A percentile compares a stretch with the other conserved stretches of the same genome.
Conservation (phyloP, 768 basidiomycete genomes). For the Auriscalpium vulgare region DNA sequence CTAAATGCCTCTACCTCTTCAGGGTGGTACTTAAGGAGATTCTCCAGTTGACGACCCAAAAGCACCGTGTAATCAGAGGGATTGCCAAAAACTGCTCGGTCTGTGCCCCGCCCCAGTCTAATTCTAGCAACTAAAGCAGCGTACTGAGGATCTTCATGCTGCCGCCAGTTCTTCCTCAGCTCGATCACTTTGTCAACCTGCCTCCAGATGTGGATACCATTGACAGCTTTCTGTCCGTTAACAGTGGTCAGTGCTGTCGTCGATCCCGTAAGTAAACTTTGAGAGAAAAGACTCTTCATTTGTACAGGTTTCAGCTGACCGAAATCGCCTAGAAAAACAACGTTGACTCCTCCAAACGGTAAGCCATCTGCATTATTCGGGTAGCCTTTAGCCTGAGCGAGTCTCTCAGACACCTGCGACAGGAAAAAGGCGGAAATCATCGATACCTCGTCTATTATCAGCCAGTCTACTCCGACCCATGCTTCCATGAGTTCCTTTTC, state of each 20-base stretch:
- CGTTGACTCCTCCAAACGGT: neutral
- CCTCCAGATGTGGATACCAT: neutral
- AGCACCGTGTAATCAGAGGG: neutral
- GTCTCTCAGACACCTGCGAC: neutral
- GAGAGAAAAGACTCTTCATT: neutral
- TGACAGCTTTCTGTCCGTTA: neutral
- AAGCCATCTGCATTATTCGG: neutral
- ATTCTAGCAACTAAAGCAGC: neutral
- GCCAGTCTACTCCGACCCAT: slow-evolving; percentile 13
- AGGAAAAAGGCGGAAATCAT: neutral
- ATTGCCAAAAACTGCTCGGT: neutral
- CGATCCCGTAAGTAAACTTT: neutral
- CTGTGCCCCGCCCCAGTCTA: neutral
- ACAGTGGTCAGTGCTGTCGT: neutral
- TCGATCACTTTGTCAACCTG: neutral
- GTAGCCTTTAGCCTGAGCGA: neutral
- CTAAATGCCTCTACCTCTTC: neutral
- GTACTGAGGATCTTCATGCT: neutral
- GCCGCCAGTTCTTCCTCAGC: neutral
- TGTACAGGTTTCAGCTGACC: neutral
- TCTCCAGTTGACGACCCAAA: neutral
- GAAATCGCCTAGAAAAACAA: neutral
- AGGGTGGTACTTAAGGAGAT: neutral
- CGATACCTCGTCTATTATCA: neutral
- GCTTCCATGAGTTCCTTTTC: slow-evolving; percentile 1